Conservation (phyloP, 1,284 basidiomycete genomes). For the Austroboletus niveus region DNA sequence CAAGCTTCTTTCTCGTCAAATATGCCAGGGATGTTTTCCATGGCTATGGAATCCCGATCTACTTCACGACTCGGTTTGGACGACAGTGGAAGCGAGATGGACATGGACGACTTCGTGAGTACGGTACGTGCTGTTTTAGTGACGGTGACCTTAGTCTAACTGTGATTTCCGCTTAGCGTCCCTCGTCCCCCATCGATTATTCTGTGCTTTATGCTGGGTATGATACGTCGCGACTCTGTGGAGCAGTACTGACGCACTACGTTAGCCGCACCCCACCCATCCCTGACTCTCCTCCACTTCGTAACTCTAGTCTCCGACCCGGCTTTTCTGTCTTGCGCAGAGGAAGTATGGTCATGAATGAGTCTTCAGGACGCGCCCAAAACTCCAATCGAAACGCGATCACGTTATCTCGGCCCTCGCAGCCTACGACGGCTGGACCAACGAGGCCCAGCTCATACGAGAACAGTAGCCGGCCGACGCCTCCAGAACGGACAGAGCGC, state of each 20-base stretch:
- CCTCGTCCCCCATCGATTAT: slow-evolving; percentile 25
- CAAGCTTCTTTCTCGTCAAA: slow-evolving; percentile 15
- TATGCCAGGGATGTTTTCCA: slow-evolving; percentile 3
- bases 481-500: slow-evolving; percentile 22
- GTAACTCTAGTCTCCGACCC: slow-evolving; percentile 17
- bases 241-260: slow-evolving; percentile 4
- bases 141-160: slow-evolving; percentile 6
- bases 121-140: slow-evolving; percentile 10
- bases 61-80: slow-evolving; percentile 18
- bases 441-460: slow-evolving; percentile 15
- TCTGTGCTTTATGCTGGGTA: slow-evolving; percentile 26
- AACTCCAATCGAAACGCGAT: slow-evolving; percentile 13
- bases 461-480: slow-evolving; percentile 9
- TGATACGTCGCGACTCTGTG: background rate
- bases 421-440: slow-evolving; percentile 6
- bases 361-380: slow-evolving; percentile 12
- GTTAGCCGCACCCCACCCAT: slow-evolving; percentile 24
- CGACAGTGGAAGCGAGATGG: slow-evolving; percentile 34
- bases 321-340: slow-evolving; percentile 18
- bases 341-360: slow-evolving; percentile 1
- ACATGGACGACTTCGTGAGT: slow-evolving; percentile 21
- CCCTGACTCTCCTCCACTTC: slow-evolving; percentile 24
- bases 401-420: slow-evolving; percentile 9
- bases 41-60: slow-evolving; percentile 8
- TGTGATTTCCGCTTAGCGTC: slow-evolving; percentile 12